These are phyloP conservation scores for Didymellaceae sp. DNA, from an alignment of 2,329 filamentous ascomycete genomes.

Conservation along the genomic window DNA sequence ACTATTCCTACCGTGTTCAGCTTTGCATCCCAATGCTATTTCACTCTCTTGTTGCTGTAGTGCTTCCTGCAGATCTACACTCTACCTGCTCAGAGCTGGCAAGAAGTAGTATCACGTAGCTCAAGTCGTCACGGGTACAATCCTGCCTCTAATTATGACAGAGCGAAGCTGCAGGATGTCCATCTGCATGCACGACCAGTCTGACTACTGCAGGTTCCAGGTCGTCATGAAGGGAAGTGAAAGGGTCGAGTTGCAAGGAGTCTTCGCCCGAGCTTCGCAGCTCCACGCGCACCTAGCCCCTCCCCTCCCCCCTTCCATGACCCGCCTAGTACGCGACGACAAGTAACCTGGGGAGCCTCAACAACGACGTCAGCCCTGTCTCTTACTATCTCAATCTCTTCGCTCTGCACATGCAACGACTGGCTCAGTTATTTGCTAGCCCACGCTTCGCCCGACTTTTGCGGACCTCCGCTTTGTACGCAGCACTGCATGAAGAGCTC, in stretches of 20 bases:
- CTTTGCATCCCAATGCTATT: too few species aligned
- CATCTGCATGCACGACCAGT: background rate
- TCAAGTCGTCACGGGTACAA: too few species aligned
- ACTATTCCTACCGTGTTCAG: too few species aligned
- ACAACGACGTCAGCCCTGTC: background rate
- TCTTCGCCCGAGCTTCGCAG: constrained; percentile 6
- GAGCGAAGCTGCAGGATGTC: too few species aligned
- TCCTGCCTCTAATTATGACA: too few species aligned
- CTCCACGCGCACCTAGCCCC: constrained; percentile 8
- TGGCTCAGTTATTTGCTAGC: constrained; percentile 5
- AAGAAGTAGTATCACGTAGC: too few species aligned
- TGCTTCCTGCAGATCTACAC: too few species aligned
- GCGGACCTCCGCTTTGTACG: constrained; percentile 16
- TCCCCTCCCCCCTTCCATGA: constrained; percentile 1
- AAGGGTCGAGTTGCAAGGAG: background rate
- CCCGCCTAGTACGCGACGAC: background rate
- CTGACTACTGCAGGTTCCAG: background rate
- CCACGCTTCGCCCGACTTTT: constrained; percentile 2
- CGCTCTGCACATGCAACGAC: constrained; percentile 5
- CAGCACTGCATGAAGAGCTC: background rate
- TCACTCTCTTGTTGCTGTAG: too few species aligned
- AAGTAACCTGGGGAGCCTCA: background rate
- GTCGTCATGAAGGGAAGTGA: background rate
- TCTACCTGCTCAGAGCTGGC: too few species aligned
- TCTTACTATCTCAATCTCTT: background rate